These are phyloP conservation scores for Hemileia vastatrix DNA, from an alignment of 1,284 basidiomycete genomes.

Conservation along the genomic window DNA sequence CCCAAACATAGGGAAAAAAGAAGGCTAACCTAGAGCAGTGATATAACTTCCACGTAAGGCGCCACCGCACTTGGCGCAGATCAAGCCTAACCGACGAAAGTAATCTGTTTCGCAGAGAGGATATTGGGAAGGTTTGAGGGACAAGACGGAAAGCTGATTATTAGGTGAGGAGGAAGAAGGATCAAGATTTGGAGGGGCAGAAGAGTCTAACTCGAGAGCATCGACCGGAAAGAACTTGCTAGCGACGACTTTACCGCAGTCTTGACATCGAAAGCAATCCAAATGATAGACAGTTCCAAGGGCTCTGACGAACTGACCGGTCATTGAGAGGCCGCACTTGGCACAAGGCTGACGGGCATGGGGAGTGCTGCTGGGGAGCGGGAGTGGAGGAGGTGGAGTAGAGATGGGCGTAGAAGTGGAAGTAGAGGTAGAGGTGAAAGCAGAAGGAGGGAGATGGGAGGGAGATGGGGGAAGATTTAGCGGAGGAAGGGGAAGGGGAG, in stretches of 20 bases:
- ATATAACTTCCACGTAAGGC: slow-evolving; percentile 96
- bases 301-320: slow-evolving; percentile 92
- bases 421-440: slow-evolving; percentile 23
- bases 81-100: slow-evolving; percentile 87
- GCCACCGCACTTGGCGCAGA: slow-evolving; percentile 90
- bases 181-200: no score
- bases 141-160: slow-evolving; percentile 30
- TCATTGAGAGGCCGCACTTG: slow-evolving; percentile 49
- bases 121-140: no score
- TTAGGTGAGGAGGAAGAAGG: background rate
- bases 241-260: slow-evolving; percentile 91
- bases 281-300: slow-evolving; percentile 89
- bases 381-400: slow-evolving; percentile 45
- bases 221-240: slow-evolving; percentile 99
- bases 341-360: slow-evolving; percentile 36
- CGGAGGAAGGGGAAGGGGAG: no score
- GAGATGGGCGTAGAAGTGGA: slow-evolving; percentile 30
- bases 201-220: slow-evolving; percentile 52
- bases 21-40: slow-evolving; percentile 86
- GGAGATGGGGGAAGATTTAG: no score
- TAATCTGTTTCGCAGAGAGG: slow-evolving; percentile 98
- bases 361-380: slow-evolving; percentile 48
- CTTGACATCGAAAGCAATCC: slow-evolving; percentile 97
- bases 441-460: no score
- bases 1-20: background rate